Conservation (phyloP, 2,329 filamentous ascomycete genomes). For the Colletotrichum liaoningense region DNA sequence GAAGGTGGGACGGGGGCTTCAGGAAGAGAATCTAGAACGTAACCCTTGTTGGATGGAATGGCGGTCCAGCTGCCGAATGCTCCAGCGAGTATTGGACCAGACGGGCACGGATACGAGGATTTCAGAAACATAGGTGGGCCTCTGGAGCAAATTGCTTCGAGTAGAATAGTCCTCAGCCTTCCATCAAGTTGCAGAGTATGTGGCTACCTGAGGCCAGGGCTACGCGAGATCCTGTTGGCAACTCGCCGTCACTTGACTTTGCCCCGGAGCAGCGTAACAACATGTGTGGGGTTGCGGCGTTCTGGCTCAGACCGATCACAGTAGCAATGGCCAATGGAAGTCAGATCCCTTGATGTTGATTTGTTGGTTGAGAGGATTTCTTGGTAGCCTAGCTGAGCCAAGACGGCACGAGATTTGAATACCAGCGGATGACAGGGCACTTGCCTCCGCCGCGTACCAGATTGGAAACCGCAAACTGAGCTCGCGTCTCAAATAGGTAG, state of each 20-base stretch:
- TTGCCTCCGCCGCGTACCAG: not conserved
- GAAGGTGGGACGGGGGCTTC: not conserved
- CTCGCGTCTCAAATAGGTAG: not conserved
- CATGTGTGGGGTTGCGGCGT: not conserved
- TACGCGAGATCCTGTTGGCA: not conserved
- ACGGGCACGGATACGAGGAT: not conserved
- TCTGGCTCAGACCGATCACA: not conserved
- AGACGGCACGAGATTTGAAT: not conserved
- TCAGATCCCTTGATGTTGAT: not conserved
- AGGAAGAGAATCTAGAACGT: not conserved
- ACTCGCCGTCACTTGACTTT: slow-evolving; percentile 24
- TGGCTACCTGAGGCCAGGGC: not conserved
- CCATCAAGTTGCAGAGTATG: not conserved
- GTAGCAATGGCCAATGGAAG: not conserved
- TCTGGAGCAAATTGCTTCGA: not conserved
- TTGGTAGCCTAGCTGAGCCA: slow-evolving; percentile 5
- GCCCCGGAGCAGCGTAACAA: not conserved
- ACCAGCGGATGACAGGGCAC: not conserved
- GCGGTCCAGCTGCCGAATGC: slow-evolving; percentile 27
- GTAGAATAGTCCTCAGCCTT: not conserved
- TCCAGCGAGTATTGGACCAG: not conserved
- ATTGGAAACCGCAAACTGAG: not conserved
- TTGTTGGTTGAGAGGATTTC: slow-evolving; percentile 22
- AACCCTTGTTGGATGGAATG: slow-evolving; percentile 7
- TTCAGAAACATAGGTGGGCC: not conserved